Percentiles rank a stretch among this genome's conserved stretches.
Evolutionary conservation across 2,329 filamentous ascomycete genomes (phyloP).

Genomic region (Zymoseptoria pseudotritici): DNA sequence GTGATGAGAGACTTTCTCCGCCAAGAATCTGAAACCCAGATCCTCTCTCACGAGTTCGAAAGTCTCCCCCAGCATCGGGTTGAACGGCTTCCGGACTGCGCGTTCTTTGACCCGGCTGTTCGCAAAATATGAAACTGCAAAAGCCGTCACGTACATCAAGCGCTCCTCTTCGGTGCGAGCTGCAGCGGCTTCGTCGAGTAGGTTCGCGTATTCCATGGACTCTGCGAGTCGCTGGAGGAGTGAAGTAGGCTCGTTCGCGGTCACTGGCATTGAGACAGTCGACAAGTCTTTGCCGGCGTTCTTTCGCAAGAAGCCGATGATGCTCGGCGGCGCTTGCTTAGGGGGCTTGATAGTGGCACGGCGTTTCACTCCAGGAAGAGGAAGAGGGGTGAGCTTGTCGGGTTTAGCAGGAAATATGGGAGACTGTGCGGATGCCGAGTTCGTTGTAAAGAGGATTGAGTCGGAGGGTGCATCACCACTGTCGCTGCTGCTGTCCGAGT

Average conservation of each 20-base stretch:
- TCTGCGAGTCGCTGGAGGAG: slow-evolving; percentile 83
- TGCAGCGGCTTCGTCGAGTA: slow-evolving; percentile 66
- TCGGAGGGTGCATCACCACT: slow-evolving; percentile 37
- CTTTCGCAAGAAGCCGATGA: slow-evolving; percentile 91
- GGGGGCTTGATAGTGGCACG: slow-evolving; percentile 65
- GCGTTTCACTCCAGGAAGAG: slow-evolving; percentile 59
- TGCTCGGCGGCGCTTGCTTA: slow-evolving; percentile 73
- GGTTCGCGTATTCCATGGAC: slow-evolving; percentile 79
- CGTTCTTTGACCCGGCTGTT: slow-evolving; percentile 78
- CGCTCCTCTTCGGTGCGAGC: slow-evolving; percentile 54
- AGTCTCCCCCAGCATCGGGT: slow-evolving; percentile 91
- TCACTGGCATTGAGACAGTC: slow-evolving; percentile 95
- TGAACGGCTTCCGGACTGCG: slow-evolving; percentile 91
- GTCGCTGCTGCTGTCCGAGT: slow-evolving; percentile 59
- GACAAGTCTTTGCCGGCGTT: slow-evolving; percentile 97
- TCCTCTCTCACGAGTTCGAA: slow-evolving; percentile 87
- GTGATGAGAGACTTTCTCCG: slow-evolving; percentile 90
- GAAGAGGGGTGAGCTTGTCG: slow-evolving; percentile 69
- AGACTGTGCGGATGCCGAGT: slow-evolving; percentile 16
- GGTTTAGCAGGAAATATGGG: slow-evolving; percentile 66
- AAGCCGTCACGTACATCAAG: slow-evolving; percentile 77
- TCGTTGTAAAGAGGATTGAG: slow-evolving; percentile 13
- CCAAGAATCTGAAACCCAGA: slow-evolving; percentile 80
- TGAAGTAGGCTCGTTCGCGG: slow-evolving; percentile 86
- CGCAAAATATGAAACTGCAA: slow-evolving; percentile 82